phyloP scores from a whole-genome alignment of 176 grass and related monocot genomes.

The Musa schizocarpa region DNA sequence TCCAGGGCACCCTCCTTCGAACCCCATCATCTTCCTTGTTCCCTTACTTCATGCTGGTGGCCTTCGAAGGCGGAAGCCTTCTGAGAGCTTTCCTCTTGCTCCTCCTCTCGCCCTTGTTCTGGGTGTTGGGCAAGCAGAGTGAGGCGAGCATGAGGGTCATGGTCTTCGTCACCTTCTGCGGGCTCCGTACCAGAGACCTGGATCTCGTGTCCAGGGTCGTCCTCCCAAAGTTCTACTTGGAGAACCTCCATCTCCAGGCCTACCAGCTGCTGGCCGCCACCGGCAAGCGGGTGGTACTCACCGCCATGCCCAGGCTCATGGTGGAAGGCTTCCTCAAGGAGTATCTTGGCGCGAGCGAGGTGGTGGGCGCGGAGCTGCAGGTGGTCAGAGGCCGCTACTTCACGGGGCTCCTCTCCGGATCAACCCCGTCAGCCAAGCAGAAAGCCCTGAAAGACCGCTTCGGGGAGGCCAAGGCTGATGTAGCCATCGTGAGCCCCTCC shows the following conservation, averaged over 20 bases:
- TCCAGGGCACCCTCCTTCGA: slow-evolving; percentile 49
- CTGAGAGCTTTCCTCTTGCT: slow-evolving; percentile 49
- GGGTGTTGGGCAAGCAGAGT: neutral
- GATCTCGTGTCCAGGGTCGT: slow-evolving; percentile 44
- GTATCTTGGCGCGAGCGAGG: slow-evolving; percentile 43
- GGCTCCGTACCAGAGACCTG: slow-evolving; percentile 30
- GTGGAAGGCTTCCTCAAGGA: slow-evolving; percentile 68
- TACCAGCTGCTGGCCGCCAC: slow-evolving; percentile 3
- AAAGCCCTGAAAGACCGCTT: slow-evolving; percentile 24
- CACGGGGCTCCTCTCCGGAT: slow-evolving; percentile 40
- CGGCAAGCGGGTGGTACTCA: slow-evolving; percentile 9
- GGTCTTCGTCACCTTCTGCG: slow-evolving; percentile 51
- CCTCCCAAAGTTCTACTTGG: slow-evolving; percentile 58
- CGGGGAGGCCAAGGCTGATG: slow-evolving; percentile 27
- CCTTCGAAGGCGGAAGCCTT: slow-evolving; percentile 55
- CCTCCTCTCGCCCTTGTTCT: slow-evolving; percentile 44
- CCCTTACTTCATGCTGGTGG: slow-evolving; percentile 92
- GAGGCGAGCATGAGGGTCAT: slow-evolving; percentile 23
- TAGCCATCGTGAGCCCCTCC: slow-evolving; percentile 36
- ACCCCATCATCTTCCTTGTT: slow-evolving; percentile 32
- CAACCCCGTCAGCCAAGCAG: neutral
- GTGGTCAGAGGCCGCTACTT: slow-evolving; percentile 27
- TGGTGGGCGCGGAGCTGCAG: slow-evolving; percentile 54
- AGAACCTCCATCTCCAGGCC: slow-evolving; percentile 11
- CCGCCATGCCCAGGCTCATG: slow-evolving; percentile 52